phyloP scores from a whole-genome alignment of 352 stramenopile genomes.

The Pythium rishiriense region DNA sequence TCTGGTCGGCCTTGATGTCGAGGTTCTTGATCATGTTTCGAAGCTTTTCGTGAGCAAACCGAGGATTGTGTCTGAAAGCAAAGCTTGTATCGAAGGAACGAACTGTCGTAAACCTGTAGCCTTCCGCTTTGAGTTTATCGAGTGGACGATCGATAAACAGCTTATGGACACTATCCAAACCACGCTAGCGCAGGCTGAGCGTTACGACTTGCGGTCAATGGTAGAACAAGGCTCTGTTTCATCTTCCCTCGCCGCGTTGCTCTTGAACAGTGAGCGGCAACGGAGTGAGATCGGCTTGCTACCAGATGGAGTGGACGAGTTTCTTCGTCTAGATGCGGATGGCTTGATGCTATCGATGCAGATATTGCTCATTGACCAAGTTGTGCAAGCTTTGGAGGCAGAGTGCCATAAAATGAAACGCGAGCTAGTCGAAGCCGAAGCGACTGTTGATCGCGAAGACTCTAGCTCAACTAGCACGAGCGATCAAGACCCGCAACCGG shows the following conservation, averaged over 20 bases:
- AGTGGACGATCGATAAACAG: slow-evolving; percentile 77
- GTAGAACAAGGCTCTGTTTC: slow-evolving; percentile 42
- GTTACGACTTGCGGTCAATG: slow-evolving; percentile 79
- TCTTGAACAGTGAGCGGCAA: slow-evolving; percentile 22
- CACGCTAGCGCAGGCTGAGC: slow-evolving; percentile 62
- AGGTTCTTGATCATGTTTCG: slow-evolving; percentile 73
- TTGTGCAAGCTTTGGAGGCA: slow-evolving; percentile 58
- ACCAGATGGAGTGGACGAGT: slow-evolving; percentile 46
- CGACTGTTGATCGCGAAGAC: not conserved
- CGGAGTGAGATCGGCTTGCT: slow-evolving; percentile 18
- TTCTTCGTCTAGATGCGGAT: slow-evolving; percentile 67
- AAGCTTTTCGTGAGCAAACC: slow-evolving; percentile 79
- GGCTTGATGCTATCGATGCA: slow-evolving; percentile 74
- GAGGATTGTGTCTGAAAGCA: slow-evolving; percentile 67
- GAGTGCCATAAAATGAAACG: slow-evolving; percentile 49
- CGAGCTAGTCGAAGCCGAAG: slow-evolving; percentile 14
- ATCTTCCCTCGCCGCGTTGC: slow-evolving; percentile 31
- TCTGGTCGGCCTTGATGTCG: slow-evolving; percentile 70
- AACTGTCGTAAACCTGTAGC: slow-evolving; percentile 64
- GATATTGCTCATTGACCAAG: slow-evolving; percentile 80
- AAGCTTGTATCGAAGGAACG: slow-evolving; percentile 65
- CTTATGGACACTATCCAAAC: slow-evolving; percentile 66
- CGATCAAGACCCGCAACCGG: not conserved
- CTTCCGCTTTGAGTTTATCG: slow-evolving; percentile 83
- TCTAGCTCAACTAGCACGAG: not conserved